Evolutionary conservation across 2,329 filamentous ascomycete genomes (phyloP).

Genomic region (Lecanicillium sp.): DNA sequence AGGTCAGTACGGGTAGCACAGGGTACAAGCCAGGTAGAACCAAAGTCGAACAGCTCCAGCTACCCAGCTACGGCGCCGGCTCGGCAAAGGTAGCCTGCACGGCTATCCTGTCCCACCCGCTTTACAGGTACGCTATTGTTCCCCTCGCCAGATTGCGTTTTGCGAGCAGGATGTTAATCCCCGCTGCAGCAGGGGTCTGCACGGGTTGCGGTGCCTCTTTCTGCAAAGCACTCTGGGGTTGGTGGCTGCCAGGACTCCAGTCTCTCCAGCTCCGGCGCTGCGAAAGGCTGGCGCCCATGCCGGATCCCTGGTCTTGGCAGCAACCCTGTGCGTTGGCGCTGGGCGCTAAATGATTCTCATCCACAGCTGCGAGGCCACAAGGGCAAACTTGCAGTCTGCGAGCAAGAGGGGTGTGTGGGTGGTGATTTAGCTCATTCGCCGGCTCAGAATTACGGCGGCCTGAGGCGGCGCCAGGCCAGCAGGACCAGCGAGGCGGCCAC

Average conservation of each 20-base stretch:
- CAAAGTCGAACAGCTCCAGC: too few species aligned
- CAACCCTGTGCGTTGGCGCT: conserved; percentile 11
- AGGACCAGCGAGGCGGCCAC: not conserved
- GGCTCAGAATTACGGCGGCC: conserved; percentile 1
- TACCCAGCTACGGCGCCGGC: conserved; percentile 10
- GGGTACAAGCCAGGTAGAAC: too few species aligned
- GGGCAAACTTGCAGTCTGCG: not conserved
- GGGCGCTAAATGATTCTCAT: not conserved
- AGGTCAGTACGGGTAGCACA: too few species aligned
- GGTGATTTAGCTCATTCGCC: not conserved
- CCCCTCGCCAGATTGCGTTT: conserved; percentile 10
- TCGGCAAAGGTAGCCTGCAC: conserved; percentile 5
- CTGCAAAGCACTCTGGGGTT: conserved; percentile 9
- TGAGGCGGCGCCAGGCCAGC: not conserved
- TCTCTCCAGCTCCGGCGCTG: too few species aligned
- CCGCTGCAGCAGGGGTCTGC: not conserved
- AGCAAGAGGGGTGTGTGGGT: conserved; percentile 2
- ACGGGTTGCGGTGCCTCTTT: not conserved
- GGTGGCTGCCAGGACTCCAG: conserved; percentile 7
- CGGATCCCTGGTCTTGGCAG: conserved; percentile 12
- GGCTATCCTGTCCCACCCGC: conserved; percentile 8
- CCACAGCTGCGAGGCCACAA: not conserved
- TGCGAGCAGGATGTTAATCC: conserved; percentile 6
- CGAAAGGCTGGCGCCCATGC: conserved; percentile 5
- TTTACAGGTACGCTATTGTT: not conserved